A percentile compares a stretch with the other conserved stretches of the same genome.
These are phyloP conservation scores for Dryas integrifolia DNA, from an alignment of 331 rosid species.

Conservation along the genomic window DNA sequence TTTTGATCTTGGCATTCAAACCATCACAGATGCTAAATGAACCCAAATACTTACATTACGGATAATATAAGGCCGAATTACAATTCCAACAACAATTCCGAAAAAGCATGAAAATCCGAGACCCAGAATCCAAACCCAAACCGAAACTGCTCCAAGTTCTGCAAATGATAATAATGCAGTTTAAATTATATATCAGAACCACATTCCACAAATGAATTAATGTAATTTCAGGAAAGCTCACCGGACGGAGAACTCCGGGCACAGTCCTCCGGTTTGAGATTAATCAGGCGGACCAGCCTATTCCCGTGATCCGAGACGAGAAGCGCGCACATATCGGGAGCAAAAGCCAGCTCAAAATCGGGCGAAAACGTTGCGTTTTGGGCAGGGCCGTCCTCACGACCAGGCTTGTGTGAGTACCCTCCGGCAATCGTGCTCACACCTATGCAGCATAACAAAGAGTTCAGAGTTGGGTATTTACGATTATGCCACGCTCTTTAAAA, in stretches of 20 bases:
- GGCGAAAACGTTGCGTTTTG: constrained; percentile 56
- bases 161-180: constrained; percentile 20
- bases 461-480: neutral
- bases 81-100: constrained; percentile 43
- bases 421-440: constrained; percentile 85
- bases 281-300: constrained; percentile 50
- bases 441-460: constrained; percentile 6
- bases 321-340: constrained; percentile 46
- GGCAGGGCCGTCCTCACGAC: constrained; percentile 55
- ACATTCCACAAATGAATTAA: neutral
- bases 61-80: constrained; percentile 41
- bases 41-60: constrained; percentile 47
- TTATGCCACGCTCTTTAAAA: neutral
- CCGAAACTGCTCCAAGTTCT: constrained; percentile 47
- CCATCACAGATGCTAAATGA: neutral
- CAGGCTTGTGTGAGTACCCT: constrained; percentile 35
- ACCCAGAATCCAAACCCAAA: constrained; percentile 55
- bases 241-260: constrained; percentile 39
- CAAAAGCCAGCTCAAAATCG: constrained; percentile 52
- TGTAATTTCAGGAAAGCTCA: constrained; percentile 25
- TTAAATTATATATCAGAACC: neutral
- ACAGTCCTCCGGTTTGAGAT: constrained; percentile 67
- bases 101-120: constrained; percentile 50
- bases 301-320: constrained; percentile 55
- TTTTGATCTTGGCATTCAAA: constrained; percentile 1